Evolutionary conservation across 139 green algal genomes (phyloP), one percentile per base, ranked within the genome.

Genomic region (Pycnococcus provasolii): DNA sequence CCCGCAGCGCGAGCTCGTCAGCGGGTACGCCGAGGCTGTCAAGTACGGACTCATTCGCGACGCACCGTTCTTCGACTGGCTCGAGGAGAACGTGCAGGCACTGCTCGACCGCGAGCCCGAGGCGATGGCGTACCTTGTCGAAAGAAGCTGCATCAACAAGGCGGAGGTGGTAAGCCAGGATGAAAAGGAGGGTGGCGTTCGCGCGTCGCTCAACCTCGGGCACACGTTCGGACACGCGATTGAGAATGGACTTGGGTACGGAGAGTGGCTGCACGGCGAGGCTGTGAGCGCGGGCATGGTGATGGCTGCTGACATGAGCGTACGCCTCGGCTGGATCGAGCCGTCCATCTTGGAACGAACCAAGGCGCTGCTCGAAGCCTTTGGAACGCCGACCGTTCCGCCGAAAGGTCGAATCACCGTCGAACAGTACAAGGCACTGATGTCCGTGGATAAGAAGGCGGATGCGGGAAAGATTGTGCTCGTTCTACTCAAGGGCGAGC

Each of bases 161-260:
- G 84, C 85, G 42, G 37, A 68, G 64, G 87, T 98, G 9, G 93
- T 98, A 39, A 86, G 84, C 2, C 79, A 77, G 7, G 94, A 99
- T 73, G 94, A 99, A 77, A 81, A 78, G 52, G 94, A 99, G 81
- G 85, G 82, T 15, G 91, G 91, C n/a, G 69, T 99, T 63, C 83
- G 94, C 3, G 94, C 94, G 26, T 96, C 88, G 0, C 85, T 99
- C 48, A 99, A 99, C 79, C 80, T 99, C 41, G 94, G 94, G 1
- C 94, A 99, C 83, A 98, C 94, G 1, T 99, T 98, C 79, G 94
- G 94, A 0, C 92, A 98, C 77, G 94, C 94, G 2, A 95, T 99
- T 40, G 94, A 99, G 79, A 92, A 88, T 0, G 80, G 73, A 1
- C 2, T 82, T 37, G 82, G 83, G 5, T 88, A 88, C 54, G 89